Percentiles rank a stretch among this genome's conserved stretches.
Evolutionary conservation across 148 eudicot species (phyloP).

Genomic region (Rhododendron henanense): DNA sequence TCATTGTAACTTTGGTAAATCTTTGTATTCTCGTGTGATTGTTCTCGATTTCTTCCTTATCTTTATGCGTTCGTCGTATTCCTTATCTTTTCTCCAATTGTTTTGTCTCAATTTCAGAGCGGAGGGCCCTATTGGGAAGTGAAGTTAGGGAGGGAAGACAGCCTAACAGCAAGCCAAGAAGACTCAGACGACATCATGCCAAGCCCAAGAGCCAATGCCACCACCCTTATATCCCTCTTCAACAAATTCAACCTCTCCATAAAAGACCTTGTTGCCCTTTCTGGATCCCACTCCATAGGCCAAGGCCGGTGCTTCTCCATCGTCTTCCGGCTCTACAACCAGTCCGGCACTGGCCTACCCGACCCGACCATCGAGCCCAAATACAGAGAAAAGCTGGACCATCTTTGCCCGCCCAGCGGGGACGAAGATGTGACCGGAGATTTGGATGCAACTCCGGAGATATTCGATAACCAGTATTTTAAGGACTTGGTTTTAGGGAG

Average conservation of each 20-base stretch:
- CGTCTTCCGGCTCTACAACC: constrained; percentile 80
- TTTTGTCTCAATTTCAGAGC: constrained; percentile 39
- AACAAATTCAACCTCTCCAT: constrained; percentile 48
- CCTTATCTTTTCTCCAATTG: neutral
- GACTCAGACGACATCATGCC: constrained; percentile 85
- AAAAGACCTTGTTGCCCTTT: constrained; percentile 77
- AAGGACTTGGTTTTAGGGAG: constrained; percentile 70
- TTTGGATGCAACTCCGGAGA: constrained; percentile 65
- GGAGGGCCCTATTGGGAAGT: constrained; percentile 97
- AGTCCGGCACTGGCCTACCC: constrained; percentile 70
- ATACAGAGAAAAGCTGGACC: constrained; percentile 45
- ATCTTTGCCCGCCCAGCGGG: constrained; percentile 60
- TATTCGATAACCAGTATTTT: constrained; percentile 78
- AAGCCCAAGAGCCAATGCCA: constrained; percentile 85
- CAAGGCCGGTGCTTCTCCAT: constrained; percentile 82
- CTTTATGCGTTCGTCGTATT: neutral
- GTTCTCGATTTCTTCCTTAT: neutral
- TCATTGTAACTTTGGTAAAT: too few species aligned
- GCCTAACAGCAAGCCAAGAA: constrained; percentile 75
- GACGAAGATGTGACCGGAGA: constrained; percentile 68
- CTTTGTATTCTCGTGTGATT: too few species aligned
- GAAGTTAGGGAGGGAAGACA: constrained; percentile 75
- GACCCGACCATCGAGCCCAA: constrained; percentile 70
- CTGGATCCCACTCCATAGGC: constrained; percentile 93
- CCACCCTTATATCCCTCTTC: constrained; percentile 54